These are phyloP conservation scores for Raphanus sativus DNA, from an alignment of 345 rosid genomes.

Conservation along the genomic window DNA sequence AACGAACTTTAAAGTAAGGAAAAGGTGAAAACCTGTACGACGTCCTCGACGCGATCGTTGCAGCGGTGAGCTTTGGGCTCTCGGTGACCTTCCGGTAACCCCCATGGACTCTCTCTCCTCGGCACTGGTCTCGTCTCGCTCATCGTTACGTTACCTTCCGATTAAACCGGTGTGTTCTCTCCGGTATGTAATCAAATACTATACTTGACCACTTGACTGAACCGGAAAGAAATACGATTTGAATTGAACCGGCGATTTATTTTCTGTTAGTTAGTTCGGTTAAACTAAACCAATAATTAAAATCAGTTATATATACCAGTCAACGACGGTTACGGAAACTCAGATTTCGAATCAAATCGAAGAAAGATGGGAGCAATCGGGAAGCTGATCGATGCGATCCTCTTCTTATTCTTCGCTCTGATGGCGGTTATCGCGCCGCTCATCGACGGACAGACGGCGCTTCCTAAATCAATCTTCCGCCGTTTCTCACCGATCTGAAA, in stretches of 20 bases:
- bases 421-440: slow-evolving; percentile 57
- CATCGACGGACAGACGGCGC: slow-evolving; percentile 58
- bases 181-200: slow-evolving; percentile 6
- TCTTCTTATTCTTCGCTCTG: slow-evolving; percentile 54
- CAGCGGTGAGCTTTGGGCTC: slow-evolving; percentile 91
- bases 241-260: not conserved
- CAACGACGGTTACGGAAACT: not conserved
- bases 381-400: slow-evolving; percentile 55
- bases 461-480: slow-evolving; percentile 52
- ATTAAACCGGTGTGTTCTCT: slow-evolving; percentile 13
- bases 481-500: slow-evolving; percentile 50
- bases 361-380: slow-evolving; percentile 52
- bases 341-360: not conserved
- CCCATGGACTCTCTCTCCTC: slow-evolving; percentile 95
- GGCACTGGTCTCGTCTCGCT: slow-evolving; percentile 91
- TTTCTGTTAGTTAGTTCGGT: not conserved
- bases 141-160: slow-evolving; percentile 35
- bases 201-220: not conserved
- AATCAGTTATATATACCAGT: not conserved
- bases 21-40: slow-evolving; percentile 55
- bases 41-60: slow-evolving; percentile 94
- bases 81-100: slow-evolving; percentile 66
- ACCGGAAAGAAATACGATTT: not conserved
- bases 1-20: not conserved
- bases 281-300: not conserved